Conservation (phyloP, 2,329 filamentous ascomycete species). For the Ceratocystis alfenasii region DNA sequence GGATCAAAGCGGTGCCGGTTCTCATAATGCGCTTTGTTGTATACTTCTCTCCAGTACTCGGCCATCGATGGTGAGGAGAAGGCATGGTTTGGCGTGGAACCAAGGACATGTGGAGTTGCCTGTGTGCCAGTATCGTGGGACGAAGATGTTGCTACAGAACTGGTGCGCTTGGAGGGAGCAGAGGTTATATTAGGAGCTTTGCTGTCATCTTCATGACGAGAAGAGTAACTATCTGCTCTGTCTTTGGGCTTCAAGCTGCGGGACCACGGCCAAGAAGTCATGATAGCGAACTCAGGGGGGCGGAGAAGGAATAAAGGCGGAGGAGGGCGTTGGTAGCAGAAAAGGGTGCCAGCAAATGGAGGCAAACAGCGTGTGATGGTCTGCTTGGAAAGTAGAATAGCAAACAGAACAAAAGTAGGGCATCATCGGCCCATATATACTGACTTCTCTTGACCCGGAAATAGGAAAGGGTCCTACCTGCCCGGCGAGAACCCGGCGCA, state of each 20-base stretch:
- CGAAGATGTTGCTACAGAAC: conserved; percentile 4
- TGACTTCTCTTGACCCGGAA: not conserved
- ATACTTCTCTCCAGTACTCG: conserved; percentile 42
- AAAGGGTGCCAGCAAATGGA: too few species aligned
- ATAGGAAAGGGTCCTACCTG: not conserved
- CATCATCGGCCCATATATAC: not conserved
- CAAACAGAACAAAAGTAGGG: not conserved
- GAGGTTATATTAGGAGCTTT: not conserved
- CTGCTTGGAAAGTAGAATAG: not conserved
- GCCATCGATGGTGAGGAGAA: conserved; percentile 42
- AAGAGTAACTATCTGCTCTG: not conserved
- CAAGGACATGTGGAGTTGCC: conserved; percentile 25
- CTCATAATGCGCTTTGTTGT: conserved; percentile 47
- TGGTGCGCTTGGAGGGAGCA: conserved; percentile 11
- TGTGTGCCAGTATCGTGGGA: conserved; percentile 24
- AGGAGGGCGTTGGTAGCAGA: not conserved
- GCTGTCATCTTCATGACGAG: conserved; percentile 1
- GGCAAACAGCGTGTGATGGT: not conserved
- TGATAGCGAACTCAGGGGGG: not conserved
- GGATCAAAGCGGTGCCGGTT: conserved; percentile 48
- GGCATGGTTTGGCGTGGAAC: conserved; percentile 31
- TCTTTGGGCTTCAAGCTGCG: not conserved
- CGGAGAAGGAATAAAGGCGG: not conserved
- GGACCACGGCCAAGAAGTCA: conserved; percentile 6
- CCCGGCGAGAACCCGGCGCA: not conserved